Conservation (phyloP, 306 rosid genomes). For the Delonix regia region DNA sequence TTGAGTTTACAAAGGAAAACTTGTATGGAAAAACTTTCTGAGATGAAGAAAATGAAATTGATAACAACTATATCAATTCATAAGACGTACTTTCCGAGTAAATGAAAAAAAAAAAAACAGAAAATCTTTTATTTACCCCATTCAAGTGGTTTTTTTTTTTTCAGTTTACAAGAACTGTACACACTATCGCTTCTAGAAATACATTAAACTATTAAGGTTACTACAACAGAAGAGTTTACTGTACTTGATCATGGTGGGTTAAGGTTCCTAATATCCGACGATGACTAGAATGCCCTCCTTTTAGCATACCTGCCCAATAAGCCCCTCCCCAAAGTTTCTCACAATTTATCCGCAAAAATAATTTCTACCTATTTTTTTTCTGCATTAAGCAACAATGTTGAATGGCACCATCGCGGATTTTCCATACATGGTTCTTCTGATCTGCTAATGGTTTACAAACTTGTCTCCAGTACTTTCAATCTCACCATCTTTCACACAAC, state of each 20-base stretch:
- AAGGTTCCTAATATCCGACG: conserved; percentile 11
- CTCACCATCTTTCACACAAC: conserved; percentile 54
- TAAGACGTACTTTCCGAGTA: neutral
- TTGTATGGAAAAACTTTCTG: neutral
- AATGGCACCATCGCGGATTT: conserved; percentile 21
- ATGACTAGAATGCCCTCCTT: conserved; percentile 17
- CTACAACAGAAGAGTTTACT: conserved; percentile 23
- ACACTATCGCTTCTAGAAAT: conserved; percentile 24
- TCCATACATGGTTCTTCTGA: conserved; percentile 21
- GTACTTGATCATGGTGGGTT: conserved; percentile 37
- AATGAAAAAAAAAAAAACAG: neutral
- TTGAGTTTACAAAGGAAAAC: neutral
- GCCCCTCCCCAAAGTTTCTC: conserved; percentile 24
- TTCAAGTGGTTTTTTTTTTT: neutral
- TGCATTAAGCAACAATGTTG: conserved; percentile 21
- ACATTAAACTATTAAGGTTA: conserved; percentile 29
- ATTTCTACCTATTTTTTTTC: conserved; percentile 16
- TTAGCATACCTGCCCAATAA: neutral
- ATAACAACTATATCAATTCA: neutral
- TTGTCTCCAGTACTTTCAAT: conserved; percentile 54
- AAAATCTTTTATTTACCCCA: neutral
- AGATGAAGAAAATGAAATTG: neutral
- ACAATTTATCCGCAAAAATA: conserved; percentile 19
- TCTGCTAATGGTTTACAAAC: conserved; percentile 44
- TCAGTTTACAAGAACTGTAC: conserved; percentile 39